Conservation (phyloP, 2,329 filamentous ascomycete species). For the Daldinia eschscholtzii region DNA sequence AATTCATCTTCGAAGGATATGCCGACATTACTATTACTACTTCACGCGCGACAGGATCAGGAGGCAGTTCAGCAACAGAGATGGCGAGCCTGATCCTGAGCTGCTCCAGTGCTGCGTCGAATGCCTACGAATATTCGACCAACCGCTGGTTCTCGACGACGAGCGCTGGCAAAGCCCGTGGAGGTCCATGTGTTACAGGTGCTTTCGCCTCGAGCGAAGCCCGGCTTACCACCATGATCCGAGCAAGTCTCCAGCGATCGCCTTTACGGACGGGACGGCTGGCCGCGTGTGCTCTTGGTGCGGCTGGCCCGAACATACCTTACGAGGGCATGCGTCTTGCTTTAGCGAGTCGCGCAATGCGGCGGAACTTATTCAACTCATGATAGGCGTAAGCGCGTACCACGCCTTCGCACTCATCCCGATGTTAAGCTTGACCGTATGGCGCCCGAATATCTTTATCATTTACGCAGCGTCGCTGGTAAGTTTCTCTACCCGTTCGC, state of each 20-base stretch:
- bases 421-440: too few relatives aligned
- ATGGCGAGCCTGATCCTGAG: not conserved
- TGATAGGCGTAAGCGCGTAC: not conserved
- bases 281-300: slow-evolving; percentile 13
- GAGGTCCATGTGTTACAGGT: slow-evolving; percentile 25
- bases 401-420: too few relatives aligned
- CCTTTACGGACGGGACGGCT: not conserved
- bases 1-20: slow-evolving; percentile 17
- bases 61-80: slow-evolving; percentile 8
- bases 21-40: slow-evolving; percentile 17
- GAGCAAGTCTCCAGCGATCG: not conserved
- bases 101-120: slow-evolving; percentile 21
- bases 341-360: not conserved
- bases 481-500: too few relatives aligned
- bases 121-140: slow-evolving; percentile 16
- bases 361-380: not conserved
- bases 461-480: too few relatives aligned
- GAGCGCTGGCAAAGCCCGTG: not conserved
- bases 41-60: slow-evolving; percentile 5
- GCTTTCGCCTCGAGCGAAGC: slow-evolving; percentile 27
- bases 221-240: not conserved
- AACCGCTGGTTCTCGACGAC: slow-evolving; percentile 19
- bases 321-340: not conserved
- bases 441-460: too few relatives aligned
- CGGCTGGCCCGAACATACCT: slow-evolving; percentile 20